These are phyloP conservation scores for Alternaria sp. DNA, from an alignment of 2,329 filamentous ascomycete genomes.

Conservation along the genomic window DNA sequence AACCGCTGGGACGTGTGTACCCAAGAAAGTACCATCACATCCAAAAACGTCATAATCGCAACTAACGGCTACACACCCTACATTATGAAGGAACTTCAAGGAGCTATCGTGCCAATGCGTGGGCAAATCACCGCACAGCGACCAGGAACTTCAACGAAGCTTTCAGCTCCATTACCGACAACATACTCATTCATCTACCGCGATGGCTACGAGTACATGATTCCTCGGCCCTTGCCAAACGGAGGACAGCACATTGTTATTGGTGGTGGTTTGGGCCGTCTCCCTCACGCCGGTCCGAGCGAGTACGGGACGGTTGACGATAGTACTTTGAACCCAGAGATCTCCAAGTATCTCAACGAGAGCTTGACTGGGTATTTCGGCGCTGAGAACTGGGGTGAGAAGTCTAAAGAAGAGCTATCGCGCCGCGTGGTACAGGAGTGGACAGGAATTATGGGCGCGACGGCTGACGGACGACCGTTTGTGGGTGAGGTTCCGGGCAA, in stretches of 20 bases:
- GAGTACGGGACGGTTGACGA: slow-evolving; percentile 66
- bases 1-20: slow-evolving; percentile 30
- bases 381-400: slow-evolving; percentile 44
- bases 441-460: slow-evolving; percentile 61
- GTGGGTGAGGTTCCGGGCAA: slow-evolving; percentile 52
- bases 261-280: slow-evolving; percentile 62
- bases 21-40: slow-evolving; percentile 18
- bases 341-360: slow-evolving; percentile 56
- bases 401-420: slow-evolving; percentile 14
- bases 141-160: slow-evolving; percentile 44
- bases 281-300: slow-evolving; percentile 50
- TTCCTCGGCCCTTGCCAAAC: slow-evolving; percentile 55
- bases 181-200: slow-evolving; percentile 69
- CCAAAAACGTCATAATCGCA: slow-evolving; percentile 34
- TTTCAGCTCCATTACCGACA: slow-evolving; percentile 51
- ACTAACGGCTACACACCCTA: slow-evolving; percentile 47
- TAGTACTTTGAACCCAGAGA: slow-evolving; percentile 56
- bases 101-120: slow-evolving; percentile 50
- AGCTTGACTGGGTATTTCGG: slow-evolving; percentile 61
- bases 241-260: slow-evolving; percentile 63
- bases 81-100: slow-evolving; percentile 42
- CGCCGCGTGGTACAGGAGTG: slow-evolving; percentile 50
- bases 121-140: slow-evolving; percentile 50
- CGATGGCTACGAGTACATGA: slow-evolving; percentile 71
- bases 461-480: slow-evolving; percentile 58